Base-by-base conservation (phyloP, 768 basidiomycete genomes). In the Mycena capillaripes region DNA sequence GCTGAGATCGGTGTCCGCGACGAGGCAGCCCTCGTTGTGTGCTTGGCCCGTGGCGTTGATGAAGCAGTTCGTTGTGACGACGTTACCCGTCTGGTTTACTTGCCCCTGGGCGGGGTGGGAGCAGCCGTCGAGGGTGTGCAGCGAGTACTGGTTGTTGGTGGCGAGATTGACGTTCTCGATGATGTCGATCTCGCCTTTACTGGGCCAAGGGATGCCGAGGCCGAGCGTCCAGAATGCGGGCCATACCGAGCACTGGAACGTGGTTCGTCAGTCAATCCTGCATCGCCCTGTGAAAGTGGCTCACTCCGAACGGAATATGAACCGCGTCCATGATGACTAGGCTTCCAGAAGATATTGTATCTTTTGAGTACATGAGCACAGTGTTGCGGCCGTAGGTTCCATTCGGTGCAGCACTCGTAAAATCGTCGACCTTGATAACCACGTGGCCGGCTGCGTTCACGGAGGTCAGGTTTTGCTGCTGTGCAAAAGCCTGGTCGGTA, bases 101-200 rank as follows among this genome's bases (percentile, higher is more conserved):
- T 29, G 77, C 78, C 10, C 70, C 73, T 25, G 67, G 29, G 50
- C 62, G 19, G 62, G 64, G 29, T 83, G 82, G 25, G 77, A 72
- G 67, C 87, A 88, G 29, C 86, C 87, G 12, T 72, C 57, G 9
- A 78, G 80, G n/a, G 87, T 86, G 74, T 92, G 91, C 44, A 92
- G 77, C 9, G 91, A 87, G 80, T 88, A 85, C 76, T 90, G 90
- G 78, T 91, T 92, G 62, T 77, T 75, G 17, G 75, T 29, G 83
- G 86, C 48, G 48, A 64, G 48, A 19, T 64, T 64, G 30, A 64
- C 50, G 16, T 53, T 53, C 77, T 93, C 91, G 60, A 91, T 82
- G 57, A 91, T 90, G 76, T 91, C 91, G 63, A 89, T 86, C 77
- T 89, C 91, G 65, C 87, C 87, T 48, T 81, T 77, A 32, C 80